phyloP scores from a whole-genome alignment of 192 early-diverging fungal genomes.

The Backusella circina region DNA sequence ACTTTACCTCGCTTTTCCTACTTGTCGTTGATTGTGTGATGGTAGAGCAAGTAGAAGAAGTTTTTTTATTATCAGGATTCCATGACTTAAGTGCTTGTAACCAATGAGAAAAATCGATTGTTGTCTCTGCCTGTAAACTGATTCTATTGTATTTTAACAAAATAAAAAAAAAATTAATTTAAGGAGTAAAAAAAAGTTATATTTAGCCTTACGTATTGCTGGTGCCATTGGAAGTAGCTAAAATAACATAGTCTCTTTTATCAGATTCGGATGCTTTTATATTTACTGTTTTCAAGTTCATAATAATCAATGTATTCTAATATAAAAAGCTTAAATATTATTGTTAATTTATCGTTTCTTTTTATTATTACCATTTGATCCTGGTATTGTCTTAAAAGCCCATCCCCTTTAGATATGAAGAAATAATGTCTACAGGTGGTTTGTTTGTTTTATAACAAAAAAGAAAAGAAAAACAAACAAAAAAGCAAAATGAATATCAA shows the following conservation, averaged over 20 bases:
- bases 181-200: neutral
- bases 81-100: conserved; percentile 11
- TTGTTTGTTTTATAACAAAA: neutral
- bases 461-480: neutral
- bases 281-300: neutral
- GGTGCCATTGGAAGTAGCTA: neutral
- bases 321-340: neutral
- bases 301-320: conserved; percentile 4
- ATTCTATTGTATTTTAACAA: neutral
- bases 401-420: conserved; percentile 12
- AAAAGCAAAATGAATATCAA: neutral
- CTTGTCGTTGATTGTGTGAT: neutral
- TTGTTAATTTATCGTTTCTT: neutral
- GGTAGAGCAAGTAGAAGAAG: neutral
- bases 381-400: conserved; percentile 5
- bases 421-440: conserved; percentile 8
- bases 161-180: neutral
- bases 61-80: neutral
- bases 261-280: conserved; percentile 4
- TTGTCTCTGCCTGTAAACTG: conserved; percentile 11
- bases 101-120: conserved; percentile 11
- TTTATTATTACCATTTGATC: neutral
- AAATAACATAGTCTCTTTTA: conserved; percentile 20
- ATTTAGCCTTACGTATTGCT: conserved; percentile 6
- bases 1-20: conserved; percentile 2